Evolutionary conservation across 2,329 filamentous ascomycete species (phyloP), one percentile per base, ranked within the genome.

Genomic region (Penicillium sp.): DNA sequence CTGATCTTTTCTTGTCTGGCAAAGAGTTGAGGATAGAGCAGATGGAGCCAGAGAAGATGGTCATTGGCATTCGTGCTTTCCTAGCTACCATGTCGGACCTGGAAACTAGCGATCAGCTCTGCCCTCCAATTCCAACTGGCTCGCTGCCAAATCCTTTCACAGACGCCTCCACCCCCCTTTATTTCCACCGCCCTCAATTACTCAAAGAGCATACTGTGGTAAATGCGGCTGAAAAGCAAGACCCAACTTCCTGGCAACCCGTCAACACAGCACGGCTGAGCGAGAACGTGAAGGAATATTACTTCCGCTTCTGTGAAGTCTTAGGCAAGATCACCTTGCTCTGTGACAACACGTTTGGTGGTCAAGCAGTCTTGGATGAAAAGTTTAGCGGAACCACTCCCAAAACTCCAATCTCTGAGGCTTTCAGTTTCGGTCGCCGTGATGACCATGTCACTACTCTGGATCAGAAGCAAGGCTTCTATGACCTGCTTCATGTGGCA

Each of bases 301-400:
- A 97, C 72, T 81, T 87, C 50, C 88, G 88, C 48, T 99, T 99
- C 64, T 97, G 93, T 69, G 91, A 96, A 70, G 93, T 99, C 22
- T 78, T 99, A 7, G 94, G 93, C 24, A 95, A 96, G 70, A 95
- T 99, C 52, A 96, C 92, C 2, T 89, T 97, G 42, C 88, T 97
- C 32, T 99, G 94, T 73, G 94, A 99, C 72, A 94, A 96, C 65
- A 89, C 93, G 0, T 99, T 99, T 75, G 95, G 94, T 48, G 94
- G 94, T 0, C 94, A 99, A 75, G 94, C 93, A 31, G 90, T 91
- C 0, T 75, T 97, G 45, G 94, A 99, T 67, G 95, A 99, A 72
- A 97, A 97, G 68, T 96, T 97, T 69, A 89, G 84, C 56, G 87
- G 88, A 43, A 85, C 89, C 8, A 89, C 89, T 0, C 92, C 94